These are phyloP conservation scores for Globisporangium middletonii DNA, from an alignment of 352 stramenopile genomes.

Conservation along the genomic window DNA sequence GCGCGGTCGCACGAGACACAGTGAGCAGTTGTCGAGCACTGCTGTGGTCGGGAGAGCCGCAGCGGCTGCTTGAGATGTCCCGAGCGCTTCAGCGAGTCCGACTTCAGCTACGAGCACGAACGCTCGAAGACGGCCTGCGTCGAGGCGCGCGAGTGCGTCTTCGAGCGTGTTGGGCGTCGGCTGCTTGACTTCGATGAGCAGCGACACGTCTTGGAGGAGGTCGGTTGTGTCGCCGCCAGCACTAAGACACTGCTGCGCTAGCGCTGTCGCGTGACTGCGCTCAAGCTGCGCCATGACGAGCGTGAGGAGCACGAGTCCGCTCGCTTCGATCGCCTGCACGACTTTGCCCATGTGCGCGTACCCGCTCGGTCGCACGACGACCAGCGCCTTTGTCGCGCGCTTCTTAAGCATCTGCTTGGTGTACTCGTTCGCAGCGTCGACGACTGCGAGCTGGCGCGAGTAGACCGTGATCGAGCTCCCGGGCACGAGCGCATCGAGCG, in stretches of 20 bases:
- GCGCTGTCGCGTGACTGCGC: conserved; percentile 20
- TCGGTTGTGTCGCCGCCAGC: conserved; percentile 3
- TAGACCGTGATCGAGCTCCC: conserved; percentile 72
- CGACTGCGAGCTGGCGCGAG: conserved; percentile 60
- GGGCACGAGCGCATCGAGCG: conserved; percentile 56
- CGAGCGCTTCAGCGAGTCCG: conserved; percentile 15
- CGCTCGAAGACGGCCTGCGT: conserved; percentile 10
- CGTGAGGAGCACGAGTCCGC: conserved; percentile 27
- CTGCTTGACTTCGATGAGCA: conserved; percentile 41
- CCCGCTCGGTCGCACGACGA: conserved; percentile 42
- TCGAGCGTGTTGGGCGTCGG: conserved; percentile 22
- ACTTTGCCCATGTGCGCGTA: conserved; percentile 49
- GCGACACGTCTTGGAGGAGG: conserved; percentile 39
- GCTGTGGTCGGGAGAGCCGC: conserved; percentile 32
- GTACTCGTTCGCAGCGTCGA: conserved; percentile 66
- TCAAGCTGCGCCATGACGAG: conserved; percentile 47
- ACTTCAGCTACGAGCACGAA: conserved; percentile 17
- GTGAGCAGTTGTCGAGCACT: conserved; percentile 56
- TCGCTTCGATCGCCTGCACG: conserved; percentile 37
- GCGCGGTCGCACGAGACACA: conserved; percentile 54
- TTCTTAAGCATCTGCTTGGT: conserved; percentile 32
- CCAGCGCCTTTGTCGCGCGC: conserved; percentile 28
- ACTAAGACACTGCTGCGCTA: conserved; percentile 4
- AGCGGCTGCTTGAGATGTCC: neutral
- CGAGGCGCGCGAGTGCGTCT: conserved; percentile 16